phyloP scores from a whole-genome alignment of 1,139 yeast species.

The Saccharomyces hybrid region DNA sequence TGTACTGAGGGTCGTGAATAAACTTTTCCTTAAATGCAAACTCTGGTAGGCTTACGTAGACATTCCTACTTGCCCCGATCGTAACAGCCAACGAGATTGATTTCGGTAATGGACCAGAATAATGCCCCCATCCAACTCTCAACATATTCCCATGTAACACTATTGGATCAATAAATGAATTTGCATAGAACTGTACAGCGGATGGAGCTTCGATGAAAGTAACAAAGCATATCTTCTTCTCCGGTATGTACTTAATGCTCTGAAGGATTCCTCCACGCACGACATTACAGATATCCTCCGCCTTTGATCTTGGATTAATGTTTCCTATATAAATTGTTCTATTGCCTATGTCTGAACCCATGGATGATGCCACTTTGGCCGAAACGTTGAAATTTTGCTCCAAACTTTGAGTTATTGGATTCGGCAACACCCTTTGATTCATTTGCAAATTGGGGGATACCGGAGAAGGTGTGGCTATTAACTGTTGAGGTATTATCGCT shows the following conservation, averaged over 20 bases:
- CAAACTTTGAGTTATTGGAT: conserved; percentile 36
- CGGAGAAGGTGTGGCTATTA: background rate
- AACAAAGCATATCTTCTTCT: conserved; percentile 74
- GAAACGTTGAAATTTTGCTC: conserved; percentile 66
- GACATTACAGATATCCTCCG: conserved; percentile 76
- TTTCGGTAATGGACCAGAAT: conserved; percentile 68
- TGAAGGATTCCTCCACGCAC: conserved; percentile 78
- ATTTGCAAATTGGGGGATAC: background rate
- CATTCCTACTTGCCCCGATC: conserved; percentile 75
- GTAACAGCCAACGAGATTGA: conserved; percentile 72
- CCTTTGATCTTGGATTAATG: conserved; percentile 67
- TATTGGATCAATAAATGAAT: conserved; percentile 67
- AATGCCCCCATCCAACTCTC: conserved; percentile 83
- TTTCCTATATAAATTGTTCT: conserved; percentile 74
- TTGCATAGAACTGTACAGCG: conserved; percentile 77
- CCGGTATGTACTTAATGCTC: conserved; percentile 61
- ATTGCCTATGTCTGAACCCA: conserved; percentile 72
- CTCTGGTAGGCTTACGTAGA: conserved; percentile 60
- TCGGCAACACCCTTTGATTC: conserved; percentile 7
- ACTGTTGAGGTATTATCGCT: background rate
- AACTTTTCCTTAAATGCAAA: conserved; percentile 32
- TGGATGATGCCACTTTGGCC: conserved; percentile 64
- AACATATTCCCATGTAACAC: conserved; percentile 68
- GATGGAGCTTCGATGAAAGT: conserved; percentile 76
- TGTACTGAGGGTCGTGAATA: conserved; percentile 28